phyloP scores from a whole-genome alignment of 495 filamentous ascomycete species.

The Chaetomidium leptoderma region DNA sequence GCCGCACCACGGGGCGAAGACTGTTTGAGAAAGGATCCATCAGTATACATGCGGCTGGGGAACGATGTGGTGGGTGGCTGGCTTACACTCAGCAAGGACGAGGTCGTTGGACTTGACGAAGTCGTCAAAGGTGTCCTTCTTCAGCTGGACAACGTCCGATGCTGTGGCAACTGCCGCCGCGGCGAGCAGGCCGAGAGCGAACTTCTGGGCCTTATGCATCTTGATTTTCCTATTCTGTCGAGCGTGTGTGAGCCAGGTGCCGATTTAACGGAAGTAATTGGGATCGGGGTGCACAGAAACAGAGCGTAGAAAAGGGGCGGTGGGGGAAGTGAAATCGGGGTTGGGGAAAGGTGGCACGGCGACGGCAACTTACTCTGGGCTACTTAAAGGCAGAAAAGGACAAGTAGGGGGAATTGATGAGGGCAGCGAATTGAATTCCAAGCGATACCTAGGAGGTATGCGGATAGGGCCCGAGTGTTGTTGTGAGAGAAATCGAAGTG shows the following conservation, averaged over 20 bases:
- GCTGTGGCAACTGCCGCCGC: conserved; percentile 58
- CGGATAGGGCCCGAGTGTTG: neutral
- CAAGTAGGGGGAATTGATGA: conserved; percentile 6
- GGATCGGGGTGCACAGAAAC: neutral
- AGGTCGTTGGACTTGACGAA: conserved; percentile 84
- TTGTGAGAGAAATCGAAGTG: conserved; percentile 11
- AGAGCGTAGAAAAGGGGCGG: neutral
- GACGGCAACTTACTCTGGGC: conserved; percentile 26
- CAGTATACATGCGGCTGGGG: conserved; percentile 18
- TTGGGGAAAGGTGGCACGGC: neutral
- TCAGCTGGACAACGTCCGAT: conserved; percentile 80
- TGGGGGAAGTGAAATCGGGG: neutral
- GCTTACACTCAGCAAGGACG: conserved; percentile 74
- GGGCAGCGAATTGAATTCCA: conserved; percentile 15
- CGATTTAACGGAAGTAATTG: conserved; percentile 5
- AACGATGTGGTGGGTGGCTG: conserved; percentile 24
- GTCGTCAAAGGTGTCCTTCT: conserved; percentile 74
- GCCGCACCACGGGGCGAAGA: conserved; percentile 72
- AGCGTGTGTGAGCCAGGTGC: conserved; percentile 6
- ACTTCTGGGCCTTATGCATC: conserved; percentile 33
- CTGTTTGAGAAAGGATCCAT: conserved; percentile 34
- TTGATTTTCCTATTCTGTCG: conserved; percentile 14
- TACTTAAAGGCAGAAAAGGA: conserved; percentile 28
- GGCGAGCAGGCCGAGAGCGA: conserved; percentile 54
- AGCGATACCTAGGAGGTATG: conserved; percentile 17